Base-by-base conservation (phyloP, 495 filamentous ascomycete species). In the Neurospora sp. region DNA sequence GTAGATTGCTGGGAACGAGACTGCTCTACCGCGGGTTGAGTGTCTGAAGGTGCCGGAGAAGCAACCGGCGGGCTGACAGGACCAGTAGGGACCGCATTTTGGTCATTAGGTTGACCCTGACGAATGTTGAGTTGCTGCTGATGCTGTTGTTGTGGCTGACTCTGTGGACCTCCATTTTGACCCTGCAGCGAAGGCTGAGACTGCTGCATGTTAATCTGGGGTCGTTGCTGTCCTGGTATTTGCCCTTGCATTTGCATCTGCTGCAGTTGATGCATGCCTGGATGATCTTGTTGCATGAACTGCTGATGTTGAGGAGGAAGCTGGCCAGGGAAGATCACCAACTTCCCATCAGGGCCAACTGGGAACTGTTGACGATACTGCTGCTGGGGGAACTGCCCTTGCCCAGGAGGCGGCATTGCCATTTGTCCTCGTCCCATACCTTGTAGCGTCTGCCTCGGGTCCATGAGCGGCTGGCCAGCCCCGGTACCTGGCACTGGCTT, bases 271-370 rank as follows among this genome's bases (percentile, higher is more conserved):
- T 70, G 18, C 20, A 49, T 73, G 27, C 74, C 76, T 10, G 72
- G 74, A 39, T 66, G 31, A 0, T 74, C 73, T 18, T 71, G 69
- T 23, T 74, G 73, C 39, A 54, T 46, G 11, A 69, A 62, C 42
- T 72, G 76, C 27, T 54, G 70, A 8, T 73, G 74, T 18, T 76
- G 76, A 4, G 70, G 75, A 35, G 66, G 38, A 66, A 77, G 74
- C 39, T 80, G 80, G n/a, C 74, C 71, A 18, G 78, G 72, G 5
- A 72, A 71, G 4, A 77, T 70, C 14, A 72, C 2, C 5, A 76
- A 73, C n/a, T 74, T 78, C 5, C 79, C 79, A 44, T 79, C 78
- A 4, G 79, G 78, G 12, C 79, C 78, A 4, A 79, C 37, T 41
- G 75, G 71, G 10, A 70, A 37, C 42, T 73, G 78, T 71, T 76